phyloP scores from a whole-genome alignment of 768 basidiomycete genomes.

The Albatrellus ellisii region DNA sequence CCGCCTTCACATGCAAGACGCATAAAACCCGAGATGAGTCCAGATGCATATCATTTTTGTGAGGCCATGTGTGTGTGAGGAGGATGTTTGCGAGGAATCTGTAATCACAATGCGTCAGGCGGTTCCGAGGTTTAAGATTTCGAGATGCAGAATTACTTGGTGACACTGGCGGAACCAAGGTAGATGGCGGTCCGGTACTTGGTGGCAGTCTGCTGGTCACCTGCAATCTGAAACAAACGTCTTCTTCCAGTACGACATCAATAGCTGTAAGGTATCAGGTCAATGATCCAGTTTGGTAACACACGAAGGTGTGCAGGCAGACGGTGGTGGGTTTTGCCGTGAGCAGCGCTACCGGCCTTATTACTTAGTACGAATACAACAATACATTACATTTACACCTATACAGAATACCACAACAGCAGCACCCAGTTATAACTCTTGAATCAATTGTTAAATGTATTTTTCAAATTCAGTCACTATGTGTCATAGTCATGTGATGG shows the following conservation, averaged over 20 bases:
- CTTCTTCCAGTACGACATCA: conserved; percentile 75
- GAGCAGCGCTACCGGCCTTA: no score
- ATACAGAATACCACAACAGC: no score
- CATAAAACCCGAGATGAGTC: conserved; percentile 68
- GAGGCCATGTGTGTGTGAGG: conserved; percentile 66
- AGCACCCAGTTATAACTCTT: no score
- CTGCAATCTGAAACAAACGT: conserved; percentile 49
- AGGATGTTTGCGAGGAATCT: conserved; percentile 87
- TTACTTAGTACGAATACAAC: no score
- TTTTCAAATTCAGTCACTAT: no score
- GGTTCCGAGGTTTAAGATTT: background rate
- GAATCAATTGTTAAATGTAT: no score
- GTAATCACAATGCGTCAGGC: conserved; percentile 1
- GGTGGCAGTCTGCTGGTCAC: conserved; percentile 63
- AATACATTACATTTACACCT: no score
- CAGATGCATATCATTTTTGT: conserved; percentile 62
- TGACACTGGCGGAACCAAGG: conserved; percentile 62
- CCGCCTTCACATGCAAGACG: conserved; percentile 74
- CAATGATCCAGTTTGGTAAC: no score
- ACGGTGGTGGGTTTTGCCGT: no score
- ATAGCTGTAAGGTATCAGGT: conserved; percentile 52
- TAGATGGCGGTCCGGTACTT: conserved; percentile 77
- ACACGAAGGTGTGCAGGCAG: no score
- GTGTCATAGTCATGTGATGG: no score
- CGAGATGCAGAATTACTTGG: conserved; percentile 39